These are phyloP conservation scores for Fagopyrum esculentum DNA, from an alignment of 148 eudicot genomes.

Conservation along the genomic window DNA sequence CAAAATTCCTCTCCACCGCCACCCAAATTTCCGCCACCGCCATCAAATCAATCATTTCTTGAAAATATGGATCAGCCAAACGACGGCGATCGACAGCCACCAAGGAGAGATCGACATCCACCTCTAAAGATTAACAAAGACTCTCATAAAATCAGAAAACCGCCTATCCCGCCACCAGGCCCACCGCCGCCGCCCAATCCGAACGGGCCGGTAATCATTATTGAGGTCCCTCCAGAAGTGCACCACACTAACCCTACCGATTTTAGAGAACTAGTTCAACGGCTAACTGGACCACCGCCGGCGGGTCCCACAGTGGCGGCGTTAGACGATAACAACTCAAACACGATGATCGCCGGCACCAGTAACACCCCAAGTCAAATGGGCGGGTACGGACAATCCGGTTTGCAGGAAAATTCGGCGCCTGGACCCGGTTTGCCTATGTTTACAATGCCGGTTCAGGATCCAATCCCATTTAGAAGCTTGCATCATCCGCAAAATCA, in stretches of 20 bases:
- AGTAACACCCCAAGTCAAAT: neutral
- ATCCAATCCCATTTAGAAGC: neutral
- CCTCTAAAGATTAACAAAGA: neutral
- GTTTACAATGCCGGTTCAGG: neutral
- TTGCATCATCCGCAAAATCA: neutral
- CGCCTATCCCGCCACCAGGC: neutral
- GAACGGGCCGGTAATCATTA: neutral
- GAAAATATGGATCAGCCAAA: neutral
- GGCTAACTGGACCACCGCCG: neutral
- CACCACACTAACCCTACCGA: neutral
- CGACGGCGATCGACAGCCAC: neutral
- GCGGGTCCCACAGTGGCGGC: neutral
- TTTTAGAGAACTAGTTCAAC: neutral
- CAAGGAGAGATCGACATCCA: neutral
- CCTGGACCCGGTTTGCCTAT: neutral
- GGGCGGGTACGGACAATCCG: neutral
- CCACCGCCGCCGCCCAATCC: neutral
- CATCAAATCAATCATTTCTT: too few species aligned
- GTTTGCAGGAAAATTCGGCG: neutral
- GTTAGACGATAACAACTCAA: neutral
- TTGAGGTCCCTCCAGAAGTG: neutral
- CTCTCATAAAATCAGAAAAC: slow-evolving; percentile 3
- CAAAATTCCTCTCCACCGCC: neutral
- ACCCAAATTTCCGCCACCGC: neutral
- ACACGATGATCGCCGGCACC: neutral